Evolutionary conservation across 306 rosid genomes (phyloP), one percentile per base, ranked within the genome.

Genomic region (Vigna radiata): DNA sequence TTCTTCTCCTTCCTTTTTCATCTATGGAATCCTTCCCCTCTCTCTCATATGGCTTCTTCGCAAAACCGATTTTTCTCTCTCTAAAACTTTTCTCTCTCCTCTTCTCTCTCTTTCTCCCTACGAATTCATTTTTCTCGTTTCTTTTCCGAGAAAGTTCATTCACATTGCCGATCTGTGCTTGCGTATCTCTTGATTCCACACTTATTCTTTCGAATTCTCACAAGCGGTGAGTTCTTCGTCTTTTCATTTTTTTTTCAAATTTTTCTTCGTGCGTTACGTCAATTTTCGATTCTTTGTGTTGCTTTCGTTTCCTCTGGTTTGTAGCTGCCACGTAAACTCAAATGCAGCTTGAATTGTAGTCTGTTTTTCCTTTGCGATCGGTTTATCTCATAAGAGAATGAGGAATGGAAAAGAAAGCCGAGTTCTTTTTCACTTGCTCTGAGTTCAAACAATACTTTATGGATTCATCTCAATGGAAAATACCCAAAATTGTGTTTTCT

Each of bases 101-200:
- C 36, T 31, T n/a, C 74, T 52, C 73, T 71, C 76, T 75, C 21
- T 49, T 8, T 70, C 84, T 19, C 63, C 84, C 77, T 62, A 17
- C 23, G 75, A 39, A 63, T 64, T 71, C 39, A n/a, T 15, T 36
- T 25, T 64, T 37, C 65, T 76, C 76, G 67, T 66, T 68, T 83
- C 83, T 53, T 80, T 73, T 72, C 69, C 52, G 19, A 19, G 71
- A 77, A 75, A 81, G 43, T 56, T 82, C 83, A 66, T 66, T 61
- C 59, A 7, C 96, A 90, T 88, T 88, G 86, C 79, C 77, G 95
- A 90, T 86, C 80, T 77, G 71, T 76, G 73, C 41, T 43, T 29
- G 48, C 9, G 4, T 75, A n/a, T 66, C 55, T 18, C 4, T 70
- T 82, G 36, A 67, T 70, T 68, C 67, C 48, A 14, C 73, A 39